phyloP scores from a whole-genome alignment of 2,329 filamentous ascomycete species.

The Dothistroma pini region DNA sequence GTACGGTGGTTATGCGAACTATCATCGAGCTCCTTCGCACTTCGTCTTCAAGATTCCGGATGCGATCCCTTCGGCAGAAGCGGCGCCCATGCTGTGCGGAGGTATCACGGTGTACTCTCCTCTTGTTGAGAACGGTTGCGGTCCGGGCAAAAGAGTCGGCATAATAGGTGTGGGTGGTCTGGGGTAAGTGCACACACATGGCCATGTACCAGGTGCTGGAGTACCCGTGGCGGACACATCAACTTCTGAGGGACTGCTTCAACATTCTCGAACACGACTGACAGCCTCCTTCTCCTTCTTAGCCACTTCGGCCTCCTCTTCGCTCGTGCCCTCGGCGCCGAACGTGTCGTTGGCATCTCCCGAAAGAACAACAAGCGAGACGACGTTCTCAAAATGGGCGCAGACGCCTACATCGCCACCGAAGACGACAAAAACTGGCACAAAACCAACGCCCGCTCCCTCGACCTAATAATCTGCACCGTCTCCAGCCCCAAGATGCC shows the following conservation, averaged over 20 bases:
- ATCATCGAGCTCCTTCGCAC: constrained; percentile 47
- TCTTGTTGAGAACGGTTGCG: constrained; percentile 61
- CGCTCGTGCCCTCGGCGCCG: constrained; percentile 65
- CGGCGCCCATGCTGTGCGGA: constrained; percentile 71
- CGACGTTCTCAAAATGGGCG: constrained; percentile 61
- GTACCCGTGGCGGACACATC: no score
- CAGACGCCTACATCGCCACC: constrained; percentile 56
- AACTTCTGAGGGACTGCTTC: neutral
- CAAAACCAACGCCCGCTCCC: constrained; percentile 48
- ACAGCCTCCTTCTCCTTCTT: neutral
- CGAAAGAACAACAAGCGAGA: constrained; percentile 56
- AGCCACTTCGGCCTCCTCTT: constrained; percentile 67
- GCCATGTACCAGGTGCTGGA: no score
- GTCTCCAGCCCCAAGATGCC: constrained; percentile 61
- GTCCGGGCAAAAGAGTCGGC: constrained; percentile 67
- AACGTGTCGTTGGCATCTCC: constrained; percentile 62
- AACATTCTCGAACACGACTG: neutral
- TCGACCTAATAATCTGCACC: constrained; percentile 60
- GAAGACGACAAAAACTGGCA: constrained; percentile 59
- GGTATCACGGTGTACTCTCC: constrained; percentile 72
- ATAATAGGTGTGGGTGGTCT: constrained; percentile 70
- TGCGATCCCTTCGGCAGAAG: constrained; percentile 46
- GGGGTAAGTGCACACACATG: no score
- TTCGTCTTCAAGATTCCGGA: constrained; percentile 60
- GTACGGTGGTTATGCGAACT: constrained; percentile 61